A percentile compares a stretch with the other conserved stretches of the same genome.
phyloP scores from a whole-genome alignment of 2,329 filamentous ascomycete genomes.

The Penicillium sp. region DNA sequence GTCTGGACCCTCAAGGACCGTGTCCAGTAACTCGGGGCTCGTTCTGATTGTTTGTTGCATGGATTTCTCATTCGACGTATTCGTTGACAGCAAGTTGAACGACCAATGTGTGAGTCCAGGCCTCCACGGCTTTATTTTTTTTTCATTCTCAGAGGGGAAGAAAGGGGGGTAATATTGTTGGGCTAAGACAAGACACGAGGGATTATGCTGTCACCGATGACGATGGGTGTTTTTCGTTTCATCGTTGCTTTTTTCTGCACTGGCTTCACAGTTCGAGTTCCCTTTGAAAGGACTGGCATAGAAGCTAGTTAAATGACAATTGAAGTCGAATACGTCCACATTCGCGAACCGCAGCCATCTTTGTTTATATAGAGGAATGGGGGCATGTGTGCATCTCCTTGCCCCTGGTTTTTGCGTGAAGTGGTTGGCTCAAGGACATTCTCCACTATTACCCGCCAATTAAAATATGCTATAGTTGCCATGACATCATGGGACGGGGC shows the following conservation, averaged over 20 bases:
- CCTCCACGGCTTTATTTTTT: conserved; percentile 3
- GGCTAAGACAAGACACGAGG: conserved; percentile 11
- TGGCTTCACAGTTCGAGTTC: neutral
- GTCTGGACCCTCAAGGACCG: conserved; percentile 27
- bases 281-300: neutral
- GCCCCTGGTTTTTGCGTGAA: conserved; percentile 11
- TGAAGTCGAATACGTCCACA: neutral
- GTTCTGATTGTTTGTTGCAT: conserved; percentile 14
- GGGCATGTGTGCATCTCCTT: conserved; percentile 5
- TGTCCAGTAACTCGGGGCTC: neutral
- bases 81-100: neutral
- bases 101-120: neutral
- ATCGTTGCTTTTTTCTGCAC: neutral
- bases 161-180: conserved; percentile 1
- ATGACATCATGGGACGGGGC: conserved; percentile 21
- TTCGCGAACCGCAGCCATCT: conserved; percentile 4
- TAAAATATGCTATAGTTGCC: neutral
- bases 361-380: conserved; percentile 21
- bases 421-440: conserved; percentile 9
- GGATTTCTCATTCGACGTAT: conserved; percentile 1
- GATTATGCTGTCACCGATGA: conserved; percentile 28
- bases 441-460: conserved; percentile 19
- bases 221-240: conserved; percentile 10
- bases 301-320: neutral
- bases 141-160: neutral